Evolutionary conservation across 441 rosid genomes (phyloP), one percentile per base, ranked within the genome.

Genomic region (Croton laevigatus): DNA sequence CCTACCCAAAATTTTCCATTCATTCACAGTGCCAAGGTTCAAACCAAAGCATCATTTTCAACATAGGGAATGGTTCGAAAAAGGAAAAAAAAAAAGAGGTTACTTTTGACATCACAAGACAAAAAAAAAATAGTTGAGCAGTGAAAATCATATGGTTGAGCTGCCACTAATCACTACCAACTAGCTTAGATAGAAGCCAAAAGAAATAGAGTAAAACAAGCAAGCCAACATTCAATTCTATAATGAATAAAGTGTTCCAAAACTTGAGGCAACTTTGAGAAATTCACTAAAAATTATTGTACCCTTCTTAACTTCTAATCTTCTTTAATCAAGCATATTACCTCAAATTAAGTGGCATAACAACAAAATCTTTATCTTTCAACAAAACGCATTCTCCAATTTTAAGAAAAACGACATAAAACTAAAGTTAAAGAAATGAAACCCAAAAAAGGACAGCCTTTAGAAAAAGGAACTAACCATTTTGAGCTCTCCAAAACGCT

Each of bases 401-500:
- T 59, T 9, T 17, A 37, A 11, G 36, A 32, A 12, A 46, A 2
- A 10, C 45, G 0, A 7, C 7, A 12, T 1, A 5, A 8, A 58
- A 49, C 0, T 8, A 36, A 20, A 3, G 10, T 27, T 27, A 20
- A 19, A 3, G 8, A 27, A 57, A 57, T 0, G 1, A 57, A 16
- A 53, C 36, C 6, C 1, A 27, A 22, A 6, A 7, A 12, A 3
- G 9, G 23, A 46, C 16, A 14, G 0, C 14, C 5, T 11, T 12
- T 12, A 3, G 11, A 52, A 52, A 52, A 49, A 23, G 51, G 57
- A 27, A 32, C 74, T 48, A 68, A 93, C 97, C 75, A 78, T 52
- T 78, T 55, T 84, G 68, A 86, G 85, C 65, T 80, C 76, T 3
- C 98, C 97, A 66, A 89, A 93, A 13, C 77, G 78, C 52, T 75